These are phyloP conservation scores for Zea mays DNA, from an alignment of 176 grass and related monocot species.

Conservation along the genomic window DNA sequence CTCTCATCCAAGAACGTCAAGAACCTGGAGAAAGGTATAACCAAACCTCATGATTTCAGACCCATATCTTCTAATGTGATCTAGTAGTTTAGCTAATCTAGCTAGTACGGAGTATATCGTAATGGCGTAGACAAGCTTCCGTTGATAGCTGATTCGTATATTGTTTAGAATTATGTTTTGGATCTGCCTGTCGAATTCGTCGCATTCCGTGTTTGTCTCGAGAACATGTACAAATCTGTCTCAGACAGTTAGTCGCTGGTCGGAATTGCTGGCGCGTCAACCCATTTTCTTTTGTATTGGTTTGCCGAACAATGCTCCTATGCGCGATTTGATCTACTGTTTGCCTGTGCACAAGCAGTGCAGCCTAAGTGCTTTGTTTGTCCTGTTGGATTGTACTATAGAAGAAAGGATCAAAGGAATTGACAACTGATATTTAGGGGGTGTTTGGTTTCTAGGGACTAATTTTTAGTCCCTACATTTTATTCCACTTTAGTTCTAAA, in stretches of 20 bases:
- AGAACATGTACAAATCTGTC: neutral
- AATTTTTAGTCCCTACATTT: too few species aligned
- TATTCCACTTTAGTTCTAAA: too few species aligned
- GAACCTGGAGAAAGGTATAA: slow-evolving; percentile 54
- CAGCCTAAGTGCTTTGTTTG: too few species aligned
- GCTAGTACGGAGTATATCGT: neutral
- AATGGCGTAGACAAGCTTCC: neutral
- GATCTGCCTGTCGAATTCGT: slow-evolving; percentile 8
- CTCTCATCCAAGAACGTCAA: slow-evolving; percentile 56
- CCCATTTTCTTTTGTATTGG: neutral
- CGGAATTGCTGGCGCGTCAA: neutral
- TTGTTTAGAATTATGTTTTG: neutral
- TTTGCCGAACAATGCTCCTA: too few species aligned
- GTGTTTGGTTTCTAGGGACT: too few species aligned
- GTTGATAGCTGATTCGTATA: neutral
- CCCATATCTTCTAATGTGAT: neutral
- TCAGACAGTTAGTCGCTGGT: neutral
- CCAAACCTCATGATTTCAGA: neutral
- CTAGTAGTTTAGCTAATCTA: neutral
- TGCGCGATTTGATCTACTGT: too few species aligned
- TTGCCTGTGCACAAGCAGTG: too few species aligned
- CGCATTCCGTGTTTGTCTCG: neutral
- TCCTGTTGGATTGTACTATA: too few species aligned
- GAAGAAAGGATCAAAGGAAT: too few species aligned
- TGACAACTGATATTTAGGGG: too few species aligned